These are phyloP conservation scores for Rhamnella rubrinervis DNA, from an alignment of 331 rosid species.

Conservation along the genomic window DNA sequence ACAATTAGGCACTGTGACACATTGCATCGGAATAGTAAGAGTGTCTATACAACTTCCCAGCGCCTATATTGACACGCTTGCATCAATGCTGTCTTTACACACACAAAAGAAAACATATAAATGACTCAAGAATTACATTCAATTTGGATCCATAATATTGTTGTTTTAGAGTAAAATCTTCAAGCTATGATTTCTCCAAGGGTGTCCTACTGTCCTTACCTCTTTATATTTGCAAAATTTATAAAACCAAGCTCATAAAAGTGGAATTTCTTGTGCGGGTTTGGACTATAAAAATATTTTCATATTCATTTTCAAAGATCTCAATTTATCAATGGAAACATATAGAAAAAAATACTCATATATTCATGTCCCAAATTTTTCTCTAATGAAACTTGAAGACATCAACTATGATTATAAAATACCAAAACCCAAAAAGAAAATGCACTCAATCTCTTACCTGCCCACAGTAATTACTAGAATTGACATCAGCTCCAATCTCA, in stretches of 20 bases:
- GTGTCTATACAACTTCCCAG: constrained; percentile 96
- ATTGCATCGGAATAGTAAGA: constrained; percentile 81
- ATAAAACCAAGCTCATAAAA: background rate
- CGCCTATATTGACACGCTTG: constrained; percentile 99
- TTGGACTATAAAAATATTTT: too few relatives aligned
- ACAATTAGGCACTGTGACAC: constrained; percentile 21
- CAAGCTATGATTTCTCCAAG: constrained; percentile 4
- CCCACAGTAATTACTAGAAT: too few relatives aligned
- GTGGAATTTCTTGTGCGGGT: background rate
- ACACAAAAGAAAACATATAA: constrained; percentile 31
- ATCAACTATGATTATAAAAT: constrained; percentile 3
- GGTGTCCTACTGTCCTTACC: too few relatives aligned
- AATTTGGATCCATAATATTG: constrained; percentile 26
- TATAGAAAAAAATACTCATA: constrained; percentile 1
- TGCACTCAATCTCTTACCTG: constrained; percentile 37
- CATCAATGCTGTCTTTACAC: constrained; percentile 96
- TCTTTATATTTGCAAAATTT: background rate
- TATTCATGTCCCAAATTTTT: constrained; percentile 15
- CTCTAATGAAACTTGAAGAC: constrained; percentile 11
- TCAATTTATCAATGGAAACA: constrained; percentile 9
- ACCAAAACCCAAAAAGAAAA: constrained; percentile 2
- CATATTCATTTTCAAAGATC: background rate
- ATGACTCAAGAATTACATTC: constrained; percentile 8
- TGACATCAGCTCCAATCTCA: too few relatives aligned
- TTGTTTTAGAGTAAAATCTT: constrained; percentile 9